Evolutionary conservation across 2,329 filamentous ascomycete genomes (phyloP).

Genomic region (Colletotrichum gloeosporioides): DNA sequence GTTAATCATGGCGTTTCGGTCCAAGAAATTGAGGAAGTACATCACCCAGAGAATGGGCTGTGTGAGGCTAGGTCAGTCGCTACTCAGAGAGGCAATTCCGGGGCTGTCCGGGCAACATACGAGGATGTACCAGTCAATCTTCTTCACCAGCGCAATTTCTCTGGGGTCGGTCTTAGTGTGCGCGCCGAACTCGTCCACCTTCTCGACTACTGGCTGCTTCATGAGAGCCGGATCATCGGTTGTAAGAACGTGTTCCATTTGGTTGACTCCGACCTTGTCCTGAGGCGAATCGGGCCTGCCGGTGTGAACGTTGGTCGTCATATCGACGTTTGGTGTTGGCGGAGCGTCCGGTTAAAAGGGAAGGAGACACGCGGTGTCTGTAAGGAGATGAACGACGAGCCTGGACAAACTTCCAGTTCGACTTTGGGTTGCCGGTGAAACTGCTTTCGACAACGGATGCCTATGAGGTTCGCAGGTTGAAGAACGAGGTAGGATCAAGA

Average conservation of each 20-base stretch:
- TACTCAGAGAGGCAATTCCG: neutral
- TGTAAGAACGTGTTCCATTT: slow-evolving; percentile 12
- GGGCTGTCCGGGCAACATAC: neutral
- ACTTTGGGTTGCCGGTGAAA: neutral
- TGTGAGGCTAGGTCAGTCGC: neutral
- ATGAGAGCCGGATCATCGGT: slow-evolving; percentile 11
- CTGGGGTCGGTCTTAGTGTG: slow-evolving; percentile 43
- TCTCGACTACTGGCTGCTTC: slow-evolving; percentile 20
- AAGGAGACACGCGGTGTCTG: neutral
- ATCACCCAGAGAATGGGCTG: slow-evolving; percentile 25
- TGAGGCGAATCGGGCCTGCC: neutral
- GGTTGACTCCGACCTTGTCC: slow-evolving; percentile 14
- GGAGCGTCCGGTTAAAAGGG: neutral
- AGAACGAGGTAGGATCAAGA: neutral
- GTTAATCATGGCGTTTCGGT: slow-evolving; percentile 34
- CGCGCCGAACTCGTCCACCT: slow-evolving; percentile 41
- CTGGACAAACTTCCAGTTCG: neutral
- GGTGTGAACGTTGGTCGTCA: neutral
- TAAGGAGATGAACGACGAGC: neutral
- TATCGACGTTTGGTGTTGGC: neutral
- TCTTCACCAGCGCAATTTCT: slow-evolving; percentile 39
- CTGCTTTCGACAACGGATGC: neutral
- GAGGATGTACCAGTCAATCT: slow-evolving; percentile 39
- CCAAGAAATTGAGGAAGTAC: slow-evolving; percentile 30
- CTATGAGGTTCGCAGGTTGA: neutral